Conservation (phyloP, 2,329 filamentous ascomycete species). For the Epicoccum sorghinum region DNA sequence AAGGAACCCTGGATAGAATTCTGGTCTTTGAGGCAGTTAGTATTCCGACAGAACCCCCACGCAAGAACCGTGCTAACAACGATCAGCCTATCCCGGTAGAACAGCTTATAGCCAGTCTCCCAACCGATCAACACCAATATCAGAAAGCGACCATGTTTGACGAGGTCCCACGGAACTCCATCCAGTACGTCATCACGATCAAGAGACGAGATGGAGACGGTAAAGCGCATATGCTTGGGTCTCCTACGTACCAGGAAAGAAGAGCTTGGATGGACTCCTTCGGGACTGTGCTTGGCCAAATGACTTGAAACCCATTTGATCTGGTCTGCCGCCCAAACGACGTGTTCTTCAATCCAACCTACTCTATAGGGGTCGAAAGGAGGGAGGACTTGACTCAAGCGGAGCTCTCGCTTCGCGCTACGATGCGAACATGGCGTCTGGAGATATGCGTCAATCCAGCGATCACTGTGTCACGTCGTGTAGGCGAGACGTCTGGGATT, state of each 20-base stretch:
- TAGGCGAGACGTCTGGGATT: no score
- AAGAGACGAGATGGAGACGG: slow-evolving; percentile 14
- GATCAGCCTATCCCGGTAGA: slow-evolving; percentile 25
- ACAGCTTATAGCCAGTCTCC: slow-evolving; percentile 21
- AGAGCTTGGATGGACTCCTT: slow-evolving; percentile 27
- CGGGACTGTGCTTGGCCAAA: neutral
- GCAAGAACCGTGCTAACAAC: neutral
- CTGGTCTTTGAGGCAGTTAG: slow-evolving; percentile 29
- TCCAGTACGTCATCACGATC: slow-evolving; percentile 30
- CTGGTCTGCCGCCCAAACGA: no score
- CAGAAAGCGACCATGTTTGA: slow-evolving; percentile 36
- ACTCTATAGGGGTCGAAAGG: no score
- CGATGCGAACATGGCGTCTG: no score
- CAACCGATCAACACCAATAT: slow-evolving; percentile 23
- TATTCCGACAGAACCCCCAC: neutral
- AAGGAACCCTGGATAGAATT: slow-evolving; percentile 14
- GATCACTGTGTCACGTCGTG: no score
- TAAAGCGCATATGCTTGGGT: slow-evolving; percentile 30
- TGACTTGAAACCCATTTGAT: no score
- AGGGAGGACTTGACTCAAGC: no score
- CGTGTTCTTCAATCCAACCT: no score
- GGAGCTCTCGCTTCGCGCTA: no score
- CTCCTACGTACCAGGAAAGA: slow-evolving; percentile 21
- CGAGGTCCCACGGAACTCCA: slow-evolving; percentile 32
- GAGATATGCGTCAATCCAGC: no score